A percentile compares a stretch with the other conserved stretches of the same genome.
Evolutionary conservation across 495 filamentous ascomycete species (phyloP).

Genomic region (Hyaloscypha finlandica): DNA sequence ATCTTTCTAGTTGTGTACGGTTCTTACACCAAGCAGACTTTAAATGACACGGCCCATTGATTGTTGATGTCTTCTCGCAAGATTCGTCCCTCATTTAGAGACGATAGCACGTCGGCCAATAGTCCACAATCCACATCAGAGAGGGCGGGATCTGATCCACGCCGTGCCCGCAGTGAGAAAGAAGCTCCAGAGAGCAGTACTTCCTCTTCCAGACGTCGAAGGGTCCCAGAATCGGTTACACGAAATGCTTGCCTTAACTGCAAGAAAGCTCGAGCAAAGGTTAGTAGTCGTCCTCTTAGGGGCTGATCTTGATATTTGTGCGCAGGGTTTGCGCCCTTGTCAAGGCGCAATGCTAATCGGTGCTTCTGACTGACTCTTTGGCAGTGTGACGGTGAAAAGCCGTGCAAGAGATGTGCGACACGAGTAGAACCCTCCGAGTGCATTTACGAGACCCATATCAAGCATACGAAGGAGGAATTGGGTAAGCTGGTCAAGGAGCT

Average conservation of each 20-base stretch:
- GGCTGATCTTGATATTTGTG: constrained; percentile 67
- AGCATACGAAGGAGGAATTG: constrained; percentile 35
- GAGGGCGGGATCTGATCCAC: constrained; percentile 29
- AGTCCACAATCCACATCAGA: constrained; percentile 32
- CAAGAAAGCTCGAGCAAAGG: constrained; percentile 35
- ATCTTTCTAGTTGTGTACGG: too few species aligned
- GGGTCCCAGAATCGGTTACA: constrained; percentile 32
- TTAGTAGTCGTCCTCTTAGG: constrained; percentile 16
- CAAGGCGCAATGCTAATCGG: background rate
- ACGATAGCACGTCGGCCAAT: constrained; percentile 24
- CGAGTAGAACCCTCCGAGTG: constrained; percentile 29
- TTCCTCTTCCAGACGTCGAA: constrained; percentile 25
- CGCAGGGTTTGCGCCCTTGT: background rate
- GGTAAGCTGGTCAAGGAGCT: constrained; percentile 33
- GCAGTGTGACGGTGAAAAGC: constrained; percentile 33
- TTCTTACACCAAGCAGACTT: background rate
- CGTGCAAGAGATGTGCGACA: constrained; percentile 31
- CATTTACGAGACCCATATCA: constrained; percentile 34
- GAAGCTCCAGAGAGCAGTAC: constrained; percentile 15
- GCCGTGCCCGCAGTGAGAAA: constrained; percentile 26
- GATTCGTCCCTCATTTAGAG: constrained; percentile 29
- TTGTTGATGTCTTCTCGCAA: constrained; percentile 29
- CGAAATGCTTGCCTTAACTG: constrained; percentile 33
- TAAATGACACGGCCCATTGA: constrained; percentile 2
- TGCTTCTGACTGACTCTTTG: constrained; percentile 7